Evolutionary conservation across 306 rosid species (phyloP), one percentile per base, ranked within the genome.

Genomic region (Vachellia pachyceras): DNA sequence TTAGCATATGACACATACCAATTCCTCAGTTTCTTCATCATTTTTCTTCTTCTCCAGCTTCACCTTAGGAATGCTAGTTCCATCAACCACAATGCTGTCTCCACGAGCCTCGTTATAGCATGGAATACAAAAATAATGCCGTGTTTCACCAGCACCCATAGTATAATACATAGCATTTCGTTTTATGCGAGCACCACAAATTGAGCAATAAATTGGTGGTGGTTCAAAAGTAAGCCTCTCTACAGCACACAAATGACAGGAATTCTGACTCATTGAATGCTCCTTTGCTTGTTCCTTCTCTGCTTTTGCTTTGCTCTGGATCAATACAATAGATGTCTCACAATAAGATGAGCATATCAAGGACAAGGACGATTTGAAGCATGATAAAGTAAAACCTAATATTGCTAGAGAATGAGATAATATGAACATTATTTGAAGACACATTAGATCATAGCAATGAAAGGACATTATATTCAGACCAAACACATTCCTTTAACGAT

Each of bases 221-320:
- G 99, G 99, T 83, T 93, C 98, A 90, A 96, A 96, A 6, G 98
- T 88, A 68, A 93, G 98, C 88, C 90, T 96, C 89, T 96, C 99
- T 58, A 93, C 98, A 52, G 99, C 99, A 81, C 99, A 96, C 87
- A 96, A 82, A 79, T 96, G 99, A 83, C 98, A 96, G 72, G 98
- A 96, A 80, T 96, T 96, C 90, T 96, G 98, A 84, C 99, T 93
- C 98, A 93, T 95, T n/a, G 90, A 44, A 73, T 91, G 90, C 86
- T 91, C 99, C 98, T 91, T 89, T 73, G 99, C 99, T 88, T 93
- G 97, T 82, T 95, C 91, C 85, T 91, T 95, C 86, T 95, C 99
- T 75, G 89, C 99, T 90, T 95, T 95, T 60, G 99, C 89, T 86
- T 95, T 95, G 87, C 99, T 95, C 98, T 95, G 88, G 55, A 52